Evolutionary conservation across 805 yeast genomes (phyloP), one percentile per base, ranked within the genome.

Genomic region (Candida loeiensis): DNA sequence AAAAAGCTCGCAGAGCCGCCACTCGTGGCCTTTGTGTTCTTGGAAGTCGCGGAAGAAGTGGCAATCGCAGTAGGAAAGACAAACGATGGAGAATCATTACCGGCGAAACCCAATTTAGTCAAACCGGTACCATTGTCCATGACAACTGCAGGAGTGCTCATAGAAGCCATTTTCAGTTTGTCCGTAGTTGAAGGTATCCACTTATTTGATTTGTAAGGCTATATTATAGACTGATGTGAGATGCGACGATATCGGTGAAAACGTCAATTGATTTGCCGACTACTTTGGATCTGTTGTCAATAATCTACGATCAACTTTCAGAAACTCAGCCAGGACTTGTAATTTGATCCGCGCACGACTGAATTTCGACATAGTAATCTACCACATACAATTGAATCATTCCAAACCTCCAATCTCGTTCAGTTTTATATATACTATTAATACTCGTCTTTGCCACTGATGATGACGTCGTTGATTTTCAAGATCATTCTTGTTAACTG

Each of bases 101-200:
- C 99, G 51, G 99, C 99, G 69, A 90, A 93, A 19, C 99, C 99
- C 51, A 93, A 76, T 63, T 93, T 93, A 59, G 99, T 93, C 53
- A 90, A 74, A 50, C 99, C 99, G 53, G 99, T 93, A 76, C 99
- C 99, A 63, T 91, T 91, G 74, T 88, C 96, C 96, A 89, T 89
- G 61, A 89, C 95, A 72, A 89, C 91, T 44, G 96, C 95, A 29
- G 96, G 96, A 44, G 86, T 82, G 49, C 81, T 81, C 65, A 80
- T 68, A 58, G 77, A 71, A 31, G 82, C 74, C 84, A 79, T 79
- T 32, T 27, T 48, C 29, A 21, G 19, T 36, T 21, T 24, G n/a
- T 30, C 12, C n/a, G 14, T 16, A 3, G 16, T 5, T 13, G 17
- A 27, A 4, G 31, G 11, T 14, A 5, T 27, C 13, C 16, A 13